Evolutionary conservation across 345 rosid species (phyloP), one percentile per base, ranked within the genome.

Genomic region (Murraya koenigii): DNA sequence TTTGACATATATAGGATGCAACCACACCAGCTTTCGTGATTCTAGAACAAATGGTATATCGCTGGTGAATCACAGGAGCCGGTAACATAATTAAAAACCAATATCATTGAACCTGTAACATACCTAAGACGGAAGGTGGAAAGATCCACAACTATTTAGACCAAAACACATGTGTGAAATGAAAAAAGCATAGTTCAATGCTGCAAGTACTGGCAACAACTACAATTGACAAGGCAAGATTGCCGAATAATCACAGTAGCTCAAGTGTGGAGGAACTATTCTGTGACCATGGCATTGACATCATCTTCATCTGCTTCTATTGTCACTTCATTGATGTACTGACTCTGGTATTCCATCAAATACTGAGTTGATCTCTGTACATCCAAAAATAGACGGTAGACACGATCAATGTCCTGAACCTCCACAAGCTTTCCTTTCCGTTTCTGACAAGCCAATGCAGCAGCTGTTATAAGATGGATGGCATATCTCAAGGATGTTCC

Each of bases 321-420:
- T 3, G 89, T 49, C 8, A 80, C 86, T 82, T 93, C 95, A n/a
- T 75, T 95, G 78, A 95, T 91, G 87, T 92, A 95, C 89, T 92
- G 94, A 72, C 85, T 90, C 80, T 90, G 94, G 72, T 88, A 91
- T 87, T 92, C 97, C 83, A 94, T 93, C 83, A 95, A 88, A 77
- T 91, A 95, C 80, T 95, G 99, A 30, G 93, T 90, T 3, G 99
- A 95, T 78, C 99, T 89, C 93, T 90, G 89, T 74, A 94, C 97
- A 80, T 95, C 99, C 75, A 95, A 85, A 82, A 95, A 95, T 67
- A 95, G 86, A 67, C 77, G 79, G 76, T 96, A 96, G 66, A 90
- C 99, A 30, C 97, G 86, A 35, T 87, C 84, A 15, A 94, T 75
- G 75, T 96, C 99, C 81, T 87, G 92, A 11, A 84, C 76, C 82